Evolutionary conservation across 2,329 filamentous ascomycete species (phyloP), one percentile per base, ranked within the genome.

Genomic region (Ciborinia camelliae): DNA sequence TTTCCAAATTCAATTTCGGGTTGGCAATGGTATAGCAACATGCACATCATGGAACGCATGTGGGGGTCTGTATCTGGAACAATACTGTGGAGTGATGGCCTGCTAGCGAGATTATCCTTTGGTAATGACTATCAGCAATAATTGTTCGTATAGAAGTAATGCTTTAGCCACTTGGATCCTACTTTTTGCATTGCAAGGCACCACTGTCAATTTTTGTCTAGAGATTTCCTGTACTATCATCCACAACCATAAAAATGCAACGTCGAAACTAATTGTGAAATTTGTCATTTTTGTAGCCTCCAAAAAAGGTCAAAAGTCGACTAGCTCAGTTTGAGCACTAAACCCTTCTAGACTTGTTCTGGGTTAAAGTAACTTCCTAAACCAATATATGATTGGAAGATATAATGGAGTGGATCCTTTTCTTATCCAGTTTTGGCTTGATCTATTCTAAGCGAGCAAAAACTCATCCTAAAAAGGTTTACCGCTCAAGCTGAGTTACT

Each of bases 1-100:
- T 32, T 7, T 45, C 39, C 39, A 45, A 32, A 23, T 43, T 45
- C 26, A 15, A 32, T 45, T 9, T 32, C 26, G 54, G 39, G 39
- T 23, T 14, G 54, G 28, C 39, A 45, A 58, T 58, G 39, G 54
- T 45, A 45, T 58, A 28, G 54, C 54, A 58, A 32, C 28, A 58
- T 45, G 39, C 39, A 45, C 39, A 58, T 57, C 37, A 45, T 58
- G 53, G 12, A 43, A 45, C 20, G 28, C 39, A 58, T 58, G 20
- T 45, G 28, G 54, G 26, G 9, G 28, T 6, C 39, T 58, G 39
- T 45, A 15, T 58, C 45, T 23, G 51, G 51, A 54, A 54, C 51
- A 39, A 58, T 45, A 32, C 30, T 32, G 54, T 58, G 28, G 54
- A 58, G 54, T 45, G 9, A 26, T 51, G 48, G 48, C 48, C 28